Evolutionary conservation across 192 early-diverging fungal genomes (phyloP).

Genomic region (Allomyces macrogynus): DNA sequence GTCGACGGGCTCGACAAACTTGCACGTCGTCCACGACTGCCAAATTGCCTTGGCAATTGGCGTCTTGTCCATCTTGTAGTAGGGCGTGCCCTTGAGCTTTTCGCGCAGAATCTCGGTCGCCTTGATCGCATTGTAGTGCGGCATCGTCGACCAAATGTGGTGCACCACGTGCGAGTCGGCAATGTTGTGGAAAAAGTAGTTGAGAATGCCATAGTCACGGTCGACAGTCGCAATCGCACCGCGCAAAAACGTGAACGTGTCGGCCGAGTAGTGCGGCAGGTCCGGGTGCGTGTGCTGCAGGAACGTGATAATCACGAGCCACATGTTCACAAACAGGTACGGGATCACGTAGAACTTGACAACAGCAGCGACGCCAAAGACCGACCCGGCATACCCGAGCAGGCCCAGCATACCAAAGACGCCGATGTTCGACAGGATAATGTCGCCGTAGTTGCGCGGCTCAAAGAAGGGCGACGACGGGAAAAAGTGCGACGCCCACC

Average conservation of each 20-base stretch:
- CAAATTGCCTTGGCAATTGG: conserved; percentile 45
- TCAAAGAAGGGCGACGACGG: conserved; percentile 63
- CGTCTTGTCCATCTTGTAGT: conserved; percentile 59
- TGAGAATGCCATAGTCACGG: conserved; percentile 16
- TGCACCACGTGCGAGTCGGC: conserved; percentile 85
- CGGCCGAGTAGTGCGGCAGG: conserved; percentile 74
- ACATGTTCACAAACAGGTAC: conserved; percentile 80
- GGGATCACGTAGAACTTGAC: conserved; percentile 74
- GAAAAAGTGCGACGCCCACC: conserved; percentile 68
- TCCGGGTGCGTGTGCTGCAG: conserved; percentile 78
- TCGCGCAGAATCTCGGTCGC: conserved; percentile 59
- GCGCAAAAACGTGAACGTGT: conserved; percentile 74
- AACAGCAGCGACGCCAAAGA: conserved; percentile 37
- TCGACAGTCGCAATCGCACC: conserved; percentile 39
- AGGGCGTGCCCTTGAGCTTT: conserved; percentile 46
- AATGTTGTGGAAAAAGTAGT: conserved; percentile 40
- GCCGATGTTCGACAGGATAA: conserved; percentile 58
- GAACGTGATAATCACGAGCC: conserved; percentile 90
- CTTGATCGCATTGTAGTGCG: conserved; percentile 80
- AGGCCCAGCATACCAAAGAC: conserved; percentile 28
- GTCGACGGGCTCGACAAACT: conserved; percentile 65
- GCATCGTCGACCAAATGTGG: conserved; percentile 94
- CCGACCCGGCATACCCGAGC: conserved; percentile 26
- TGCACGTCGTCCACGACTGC: conserved; percentile 45
- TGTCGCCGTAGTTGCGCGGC: conserved; percentile 39